phyloP scores from a whole-genome alignment of 495 filamentous ascomycete genomes.

The Talaromyces thailandensis region DNA sequence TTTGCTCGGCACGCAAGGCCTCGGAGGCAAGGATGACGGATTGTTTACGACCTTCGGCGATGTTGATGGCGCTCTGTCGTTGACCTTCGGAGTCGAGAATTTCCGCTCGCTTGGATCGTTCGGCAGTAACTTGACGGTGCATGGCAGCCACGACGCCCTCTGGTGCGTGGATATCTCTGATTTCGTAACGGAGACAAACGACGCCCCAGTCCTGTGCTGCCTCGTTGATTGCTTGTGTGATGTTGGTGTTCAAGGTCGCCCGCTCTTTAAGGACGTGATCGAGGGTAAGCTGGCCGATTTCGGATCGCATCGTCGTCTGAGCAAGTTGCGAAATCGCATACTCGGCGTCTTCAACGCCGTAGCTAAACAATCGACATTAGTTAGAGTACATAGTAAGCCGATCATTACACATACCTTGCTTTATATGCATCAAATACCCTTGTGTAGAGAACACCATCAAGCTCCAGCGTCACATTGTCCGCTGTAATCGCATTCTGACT shows the following conservation, averaged over 20 bases:
- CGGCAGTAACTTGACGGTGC: constrained; percentile 95
- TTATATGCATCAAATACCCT: constrained; percentile 96
- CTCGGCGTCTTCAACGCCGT: constrained; percentile 96
- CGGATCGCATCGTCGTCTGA: constrained; percentile 96
- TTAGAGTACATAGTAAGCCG: background rate
- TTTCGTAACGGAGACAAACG: constrained; percentile 92
- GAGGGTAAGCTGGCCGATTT: constrained; percentile 92
- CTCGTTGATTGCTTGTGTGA: constrained; percentile 96
- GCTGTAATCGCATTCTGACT: constrained; percentile 95
- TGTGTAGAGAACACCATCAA: constrained; percentile 93
- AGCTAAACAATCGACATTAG: constrained; percentile 40
- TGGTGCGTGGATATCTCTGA: constrained; percentile 94
- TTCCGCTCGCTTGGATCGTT: constrained; percentile 92
- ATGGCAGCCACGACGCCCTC: constrained; percentile 89
- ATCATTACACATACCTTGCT: constrained; percentile 54
- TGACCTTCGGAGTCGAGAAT: constrained; percentile 95
- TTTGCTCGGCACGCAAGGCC: constrained; percentile 79
- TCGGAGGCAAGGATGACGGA: constrained; percentile 91
- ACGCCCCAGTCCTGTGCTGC: constrained; percentile 95
- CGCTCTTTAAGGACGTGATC: constrained; percentile 98
- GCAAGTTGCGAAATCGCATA: constrained; percentile 97
- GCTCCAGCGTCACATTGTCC: constrained; percentile 93
- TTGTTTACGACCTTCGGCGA: constrained; percentile 94
- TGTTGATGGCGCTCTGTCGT: constrained; percentile 93
- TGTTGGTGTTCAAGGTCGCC: constrained; percentile 89